Percentiles rank a stretch among this genome's conserved stretches.
Conservation (phyloP, 2,329 filamentous ascomycete species). For the Xylaria polymorpha region DNA sequence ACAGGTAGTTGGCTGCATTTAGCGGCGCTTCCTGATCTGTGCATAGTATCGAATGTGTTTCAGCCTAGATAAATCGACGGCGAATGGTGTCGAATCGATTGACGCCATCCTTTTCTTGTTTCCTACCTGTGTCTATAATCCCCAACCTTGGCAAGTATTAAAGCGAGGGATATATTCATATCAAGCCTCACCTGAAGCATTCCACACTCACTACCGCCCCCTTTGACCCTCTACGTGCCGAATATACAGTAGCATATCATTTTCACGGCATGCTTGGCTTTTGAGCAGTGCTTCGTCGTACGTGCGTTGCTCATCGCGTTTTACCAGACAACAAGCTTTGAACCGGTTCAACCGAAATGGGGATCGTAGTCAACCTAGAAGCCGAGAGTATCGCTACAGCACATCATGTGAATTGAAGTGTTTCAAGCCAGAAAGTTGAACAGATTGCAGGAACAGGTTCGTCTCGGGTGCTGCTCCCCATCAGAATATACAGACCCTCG, state of each 20-base stretch:
- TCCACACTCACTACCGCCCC: not conserved
- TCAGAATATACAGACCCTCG: slow-evolving; percentile 9
- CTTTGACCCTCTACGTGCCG: not conserved
- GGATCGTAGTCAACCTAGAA: slow-evolving; percentile 10
- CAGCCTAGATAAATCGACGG: slow-evolving; percentile 16
- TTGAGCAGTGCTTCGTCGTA: slow-evolving; percentile 14
- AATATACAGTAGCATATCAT: not conserved
- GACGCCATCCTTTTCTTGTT: slow-evolving; percentile 9
- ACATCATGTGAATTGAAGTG: not conserved
- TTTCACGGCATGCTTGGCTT: slow-evolving; percentile 1
- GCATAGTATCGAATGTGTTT: slow-evolving; percentile 30
- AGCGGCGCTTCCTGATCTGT: slow-evolving; percentile 30
- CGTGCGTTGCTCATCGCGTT: slow-evolving; percentile 3
- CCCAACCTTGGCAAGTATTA: not conserved
- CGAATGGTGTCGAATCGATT: slow-evolving; percentile 32
- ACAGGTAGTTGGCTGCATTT: slow-evolving; percentile 22
- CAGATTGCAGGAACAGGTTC: not conserved
- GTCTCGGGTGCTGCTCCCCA: slow-evolving; percentile 1
- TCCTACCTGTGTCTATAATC: slow-evolving; percentile 4
- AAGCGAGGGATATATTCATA: not conserved
- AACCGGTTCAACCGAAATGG: not conserved
- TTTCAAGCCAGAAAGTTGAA: slow-evolving; percentile 3
- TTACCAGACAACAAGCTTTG: slow-evolving; percentile 1
- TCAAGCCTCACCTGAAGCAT: slow-evolving; percentile 29
- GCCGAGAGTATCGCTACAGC: not conserved